Percentiles rank a stretch among this genome's conserved stretches.
These are phyloP conservation scores for Didymella lethalis DNA, from an alignment of 2,329 filamentous ascomycete species.

Conservation along the genomic window DNA sequence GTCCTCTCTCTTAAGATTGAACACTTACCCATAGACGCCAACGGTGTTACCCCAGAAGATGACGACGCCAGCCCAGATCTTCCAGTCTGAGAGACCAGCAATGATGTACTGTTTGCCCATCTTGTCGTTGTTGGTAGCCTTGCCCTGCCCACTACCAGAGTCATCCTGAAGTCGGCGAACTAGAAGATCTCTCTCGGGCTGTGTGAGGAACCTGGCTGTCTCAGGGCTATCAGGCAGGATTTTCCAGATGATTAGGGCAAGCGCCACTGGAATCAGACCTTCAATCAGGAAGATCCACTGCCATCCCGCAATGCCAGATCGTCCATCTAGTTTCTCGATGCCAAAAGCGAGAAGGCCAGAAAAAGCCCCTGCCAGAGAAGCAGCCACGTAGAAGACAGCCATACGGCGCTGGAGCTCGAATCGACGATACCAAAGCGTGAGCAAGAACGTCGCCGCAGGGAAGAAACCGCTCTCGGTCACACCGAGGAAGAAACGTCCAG, in stretches of 20 bases:
- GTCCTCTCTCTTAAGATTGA: too few relatives aligned
- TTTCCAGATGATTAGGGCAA: conserved; percentile 61
- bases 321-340: conserved; percentile 45
- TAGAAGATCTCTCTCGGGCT: conserved; percentile 45
- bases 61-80: conserved; percentile 45
- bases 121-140: conserved; percentile 59
- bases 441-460: conserved; percentile 65
- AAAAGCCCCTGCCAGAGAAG: conserved; percentile 46
- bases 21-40: conserved; percentile 45
- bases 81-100: conserved; percentile 56
- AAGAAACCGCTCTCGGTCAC: conserved; percentile 64
- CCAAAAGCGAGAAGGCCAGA: conserved; percentile 47
- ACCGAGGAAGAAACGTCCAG: conserved; percentile 55
- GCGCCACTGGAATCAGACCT: conserved; percentile 42
- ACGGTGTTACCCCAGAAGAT: conserved; percentile 52
- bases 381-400: conserved; percentile 48
- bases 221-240: conserved; percentile 60
- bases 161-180: conserved; percentile 49
- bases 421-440: conserved; percentile 48
- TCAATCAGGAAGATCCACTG: conserved; percentile 46
- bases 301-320: conserved; percentile 41
- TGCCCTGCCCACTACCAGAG: conserved; percentile 56
- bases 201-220: conserved; percentile 50
- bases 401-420: conserved; percentile 48
- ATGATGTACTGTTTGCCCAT: conserved; percentile 58